Base-by-base conservation (phyloP, 78 protist species). In the Cavenderia fasciculata region DNA sequence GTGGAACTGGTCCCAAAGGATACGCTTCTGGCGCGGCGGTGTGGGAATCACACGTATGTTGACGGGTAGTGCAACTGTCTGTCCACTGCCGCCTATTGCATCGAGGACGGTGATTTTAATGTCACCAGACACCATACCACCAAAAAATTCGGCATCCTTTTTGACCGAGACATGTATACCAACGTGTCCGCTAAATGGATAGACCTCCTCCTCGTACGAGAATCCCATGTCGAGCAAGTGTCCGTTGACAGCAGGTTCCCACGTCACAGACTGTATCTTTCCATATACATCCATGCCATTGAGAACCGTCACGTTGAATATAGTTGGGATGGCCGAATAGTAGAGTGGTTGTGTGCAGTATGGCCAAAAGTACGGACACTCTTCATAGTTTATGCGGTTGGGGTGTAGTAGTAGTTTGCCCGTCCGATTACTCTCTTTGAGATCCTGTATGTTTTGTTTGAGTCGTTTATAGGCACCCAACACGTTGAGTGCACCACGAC, bases 1-100 rank as follows among this genome's bases (percentile, higher is more conserved):
- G 74, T 97, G 99, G 74, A 43, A 96, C 52, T 95, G 95, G 87
- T 95, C 97, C 98, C 98, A 98, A 76, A 98, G 93, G 47, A 98
- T 41, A 8, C 99, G 86, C 54, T 46, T n/a, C 21, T 19, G 7
- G 6, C 98, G 93, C 21, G 95, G 94, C 11, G 98, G 98, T n/a
- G 92, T 74, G 7, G 97, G 97, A 8, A 91, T 68, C 4, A 96
- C 66, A 12, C 34, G 43, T 0, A 92, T 84, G 25, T 31, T 31
- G 7, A 96, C 52, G 12, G 96, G 96, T 25, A 96, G 6, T 18
- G 34, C 23, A 19, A 91, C 0, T 33, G 69, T 25, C 29, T 54
- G 59, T 31, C 52, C 14, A 10, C 68, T 2, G 4, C 65, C 65
- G 1, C 34, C 27, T 6, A 27, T 27, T 31, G 29, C 65, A 18